Percentiles rank a stretch among this genome's conserved stretches.
phyloP scores from a whole-genome alignment of 306 rosid genomes.

The Prunus dulcis region DNA sequence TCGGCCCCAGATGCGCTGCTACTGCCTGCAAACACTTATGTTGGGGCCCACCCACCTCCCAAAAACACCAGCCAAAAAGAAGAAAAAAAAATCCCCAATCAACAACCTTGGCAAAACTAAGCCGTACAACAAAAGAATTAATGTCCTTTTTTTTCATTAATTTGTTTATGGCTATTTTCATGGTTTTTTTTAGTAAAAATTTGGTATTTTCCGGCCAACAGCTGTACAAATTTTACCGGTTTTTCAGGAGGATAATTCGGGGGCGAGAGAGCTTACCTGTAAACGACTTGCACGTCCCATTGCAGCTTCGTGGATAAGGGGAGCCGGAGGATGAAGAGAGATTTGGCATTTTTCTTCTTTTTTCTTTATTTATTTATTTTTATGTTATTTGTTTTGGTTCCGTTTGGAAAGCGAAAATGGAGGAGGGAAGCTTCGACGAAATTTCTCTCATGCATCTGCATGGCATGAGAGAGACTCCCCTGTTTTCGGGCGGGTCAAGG shows the following conservation, averaged over 20 bases:
- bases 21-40: background rate
- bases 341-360: background rate
- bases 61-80: background rate
- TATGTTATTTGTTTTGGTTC: background rate
- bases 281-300: background rate
- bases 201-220: background rate
- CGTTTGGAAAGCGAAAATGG: too few species aligned
- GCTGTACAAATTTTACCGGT: background rate
- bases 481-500: too few species aligned
- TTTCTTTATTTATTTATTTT: background rate
- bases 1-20: background rate
- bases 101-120: background rate
- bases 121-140: background rate
- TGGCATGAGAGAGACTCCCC: background rate
- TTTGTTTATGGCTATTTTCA: background rate
- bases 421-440: background rate
- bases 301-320: background rate
- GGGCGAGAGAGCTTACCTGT: background rate
- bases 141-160: background rate
- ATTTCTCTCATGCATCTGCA: background rate
- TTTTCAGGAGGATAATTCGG: background rate
- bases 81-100: background rate
- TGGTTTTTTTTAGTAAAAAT: background rate
- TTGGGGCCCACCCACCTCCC: background rate
- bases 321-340: background rate